Conservation (phyloP, 1,139 yeast species). For the Candida neerlandica region DNA sequence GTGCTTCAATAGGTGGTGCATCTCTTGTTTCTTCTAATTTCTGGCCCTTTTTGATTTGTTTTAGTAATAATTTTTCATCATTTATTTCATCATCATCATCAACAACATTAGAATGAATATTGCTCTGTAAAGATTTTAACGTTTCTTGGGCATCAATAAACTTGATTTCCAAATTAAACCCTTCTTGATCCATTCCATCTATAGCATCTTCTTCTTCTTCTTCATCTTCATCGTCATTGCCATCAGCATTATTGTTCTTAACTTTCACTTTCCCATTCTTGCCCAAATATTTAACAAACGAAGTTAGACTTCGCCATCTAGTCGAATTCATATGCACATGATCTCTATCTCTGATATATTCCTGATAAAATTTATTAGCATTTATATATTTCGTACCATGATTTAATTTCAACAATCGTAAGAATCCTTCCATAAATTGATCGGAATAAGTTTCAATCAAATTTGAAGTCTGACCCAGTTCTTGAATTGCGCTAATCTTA, state of each 20-base stretch:
- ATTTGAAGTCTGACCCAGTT: slow-evolving; percentile 39
- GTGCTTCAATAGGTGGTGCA: background rate
- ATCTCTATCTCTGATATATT: slow-evolving; percentile 68
- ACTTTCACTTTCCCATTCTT: slow-evolving; percentile 61
- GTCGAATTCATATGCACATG: slow-evolving; percentile 94
- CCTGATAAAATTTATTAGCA: slow-evolving; percentile 89
- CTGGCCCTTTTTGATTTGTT: slow-evolving; percentile 12
- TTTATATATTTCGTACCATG: slow-evolving; percentile 84
- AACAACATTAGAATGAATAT: background rate
- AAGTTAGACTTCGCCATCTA: slow-evolving; percentile 69
- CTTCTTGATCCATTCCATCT: slow-evolving; percentile 49
- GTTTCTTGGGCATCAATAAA: slow-evolving; percentile 27
- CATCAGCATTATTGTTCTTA: slow-evolving; percentile 39
- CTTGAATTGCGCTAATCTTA: slow-evolving; percentile 45
- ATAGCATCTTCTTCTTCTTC: slow-evolving; percentile 24
- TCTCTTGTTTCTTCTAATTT: slow-evolving; percentile 4
- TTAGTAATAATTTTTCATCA: slow-evolving; percentile 9
- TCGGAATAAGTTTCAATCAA: slow-evolving; percentile 63
- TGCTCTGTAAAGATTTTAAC: background rate
- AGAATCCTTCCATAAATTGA: slow-evolving; percentile 64
- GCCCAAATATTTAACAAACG: slow-evolving; percentile 68
- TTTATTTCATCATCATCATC: background rate
- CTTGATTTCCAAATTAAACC: slow-evolving; percentile 38
- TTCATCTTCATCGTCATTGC: slow-evolving; percentile 44
- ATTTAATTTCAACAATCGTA: slow-evolving; percentile 58